A percentile compares a stretch with the other conserved stretches of the same genome.
Conservation (phyloP, 768 basidiomycete genomes). For the Mrakia blollopis region DNA sequence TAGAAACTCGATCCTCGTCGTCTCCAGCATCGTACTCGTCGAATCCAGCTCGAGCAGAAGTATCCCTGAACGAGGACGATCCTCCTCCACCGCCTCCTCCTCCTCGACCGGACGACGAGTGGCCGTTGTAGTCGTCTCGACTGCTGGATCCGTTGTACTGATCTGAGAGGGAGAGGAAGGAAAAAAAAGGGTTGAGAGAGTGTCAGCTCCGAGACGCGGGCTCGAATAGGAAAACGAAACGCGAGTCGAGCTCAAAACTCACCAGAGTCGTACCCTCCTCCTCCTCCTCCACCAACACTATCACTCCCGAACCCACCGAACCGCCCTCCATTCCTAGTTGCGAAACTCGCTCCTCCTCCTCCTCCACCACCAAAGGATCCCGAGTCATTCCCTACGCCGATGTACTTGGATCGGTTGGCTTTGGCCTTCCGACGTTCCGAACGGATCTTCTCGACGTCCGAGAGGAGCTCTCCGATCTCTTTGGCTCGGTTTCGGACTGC, state of each 20-base stretch:
- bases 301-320: constrained; percentile 71
- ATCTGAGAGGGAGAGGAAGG: neutral
- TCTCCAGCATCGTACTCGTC: constrained; percentile 75
- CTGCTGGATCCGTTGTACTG: constrained; percentile 30
- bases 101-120: constrained; percentile 46
- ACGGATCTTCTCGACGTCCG: constrained; percentile 86
- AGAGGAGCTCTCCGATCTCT: constrained; percentile 85
- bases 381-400: constrained; percentile 77
- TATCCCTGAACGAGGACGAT: constrained; percentile 53
- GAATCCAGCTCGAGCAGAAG: constrained; percentile 48
- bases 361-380: constrained; percentile 29
- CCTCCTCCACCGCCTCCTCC: constrained; percentile 45
- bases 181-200: neutral
- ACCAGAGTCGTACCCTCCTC: constrained; percentile 34
- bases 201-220: neutral
- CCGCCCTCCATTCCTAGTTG: constrained; percentile 52
- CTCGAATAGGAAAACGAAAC: neutral
- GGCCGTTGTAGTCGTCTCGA: constrained; percentile 33
- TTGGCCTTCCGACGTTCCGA: constrained; percentile 88
- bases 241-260: neutral
- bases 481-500: constrained; percentile 89
- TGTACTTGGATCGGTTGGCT: constrained; percentile 80
- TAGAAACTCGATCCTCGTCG: constrained; percentile 61
- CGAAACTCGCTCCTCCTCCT: constrained; percentile 52
- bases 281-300: constrained; percentile 40